Percentiles rank a stretch among this genome's conserved stretches.
phyloP scores from a whole-genome alignment of 2,329 filamentous ascomycete genomes.

The Colletotrichum chrysophilum region DNA sequence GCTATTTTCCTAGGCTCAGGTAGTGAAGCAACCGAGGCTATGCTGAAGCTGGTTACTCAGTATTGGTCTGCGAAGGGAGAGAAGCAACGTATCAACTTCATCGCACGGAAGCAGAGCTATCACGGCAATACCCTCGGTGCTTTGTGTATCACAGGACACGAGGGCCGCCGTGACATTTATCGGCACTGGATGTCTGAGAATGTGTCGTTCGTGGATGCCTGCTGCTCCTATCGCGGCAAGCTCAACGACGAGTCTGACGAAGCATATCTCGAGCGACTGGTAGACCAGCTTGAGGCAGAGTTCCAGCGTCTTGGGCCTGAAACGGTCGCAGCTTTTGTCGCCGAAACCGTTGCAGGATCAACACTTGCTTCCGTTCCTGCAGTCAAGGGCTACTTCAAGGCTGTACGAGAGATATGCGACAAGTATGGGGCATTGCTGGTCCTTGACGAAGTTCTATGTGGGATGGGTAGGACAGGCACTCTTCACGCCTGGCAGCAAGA shows the following conservation, averaged over 20 bases:
- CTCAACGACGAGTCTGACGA: background rate
- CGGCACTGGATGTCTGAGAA: background rate
- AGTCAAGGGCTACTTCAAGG: background rate
- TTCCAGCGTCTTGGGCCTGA: background rate
- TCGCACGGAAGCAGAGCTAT: background rate
- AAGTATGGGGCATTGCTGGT: background rate
- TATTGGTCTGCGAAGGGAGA: background rate
- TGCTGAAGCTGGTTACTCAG: background rate
- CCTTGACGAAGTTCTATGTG: background rate
- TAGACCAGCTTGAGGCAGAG: background rate
- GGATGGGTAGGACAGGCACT: background rate
- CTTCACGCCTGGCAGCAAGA: background rate
- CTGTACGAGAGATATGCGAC: background rate
- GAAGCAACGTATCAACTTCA: background rate
- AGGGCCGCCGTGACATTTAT: background rate
- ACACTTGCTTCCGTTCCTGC: background rate
- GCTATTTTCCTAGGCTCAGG: background rate
- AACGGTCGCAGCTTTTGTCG: background rate
- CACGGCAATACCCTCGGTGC: background rate
- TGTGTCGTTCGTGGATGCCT: background rate
- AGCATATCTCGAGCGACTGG: background rate
- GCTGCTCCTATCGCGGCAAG: background rate
- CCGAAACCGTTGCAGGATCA: background rate
- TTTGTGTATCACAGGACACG: background rate
- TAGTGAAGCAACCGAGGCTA: background rate